phyloP scores from a whole-genome alignment of 2,329 filamentous ascomycete genomes.

The Cryphonectria nitschkei region DNA sequence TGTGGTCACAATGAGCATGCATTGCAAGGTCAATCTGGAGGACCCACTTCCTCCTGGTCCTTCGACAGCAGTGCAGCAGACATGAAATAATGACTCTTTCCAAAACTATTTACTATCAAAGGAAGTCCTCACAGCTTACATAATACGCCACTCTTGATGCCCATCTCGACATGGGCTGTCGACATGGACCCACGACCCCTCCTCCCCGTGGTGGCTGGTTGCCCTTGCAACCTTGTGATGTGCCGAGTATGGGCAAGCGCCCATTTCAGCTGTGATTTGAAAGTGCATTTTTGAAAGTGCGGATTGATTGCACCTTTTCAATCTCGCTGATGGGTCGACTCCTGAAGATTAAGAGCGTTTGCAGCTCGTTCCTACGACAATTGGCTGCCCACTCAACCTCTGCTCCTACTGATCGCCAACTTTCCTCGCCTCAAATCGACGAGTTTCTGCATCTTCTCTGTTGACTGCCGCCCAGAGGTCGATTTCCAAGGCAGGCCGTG shows the following conservation, averaged over 20 bases:
- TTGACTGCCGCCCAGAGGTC: neutral
- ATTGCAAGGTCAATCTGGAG: neutral
- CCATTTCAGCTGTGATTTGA: neutral
- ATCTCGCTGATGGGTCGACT: neutral
- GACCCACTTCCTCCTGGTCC: neutral
- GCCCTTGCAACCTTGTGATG: neutral
- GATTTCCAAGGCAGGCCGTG: neutral
- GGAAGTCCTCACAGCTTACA: neutral
- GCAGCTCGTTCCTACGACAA: neutral
- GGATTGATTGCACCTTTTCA: neutral
- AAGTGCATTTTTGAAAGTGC: neutral
- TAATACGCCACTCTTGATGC: neutral
- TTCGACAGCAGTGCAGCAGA: neutral
- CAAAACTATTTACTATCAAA: neutral
- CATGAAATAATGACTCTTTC: neutral
- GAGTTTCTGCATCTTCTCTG: neutral
- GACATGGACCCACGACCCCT: neutral
- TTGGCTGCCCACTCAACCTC: neutral
- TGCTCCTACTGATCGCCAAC: neutral
- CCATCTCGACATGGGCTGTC: neutral
- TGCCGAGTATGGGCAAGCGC: neutral
- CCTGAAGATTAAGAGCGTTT: neutral
- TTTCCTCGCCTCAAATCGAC: neutral
- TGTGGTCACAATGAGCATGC: neutral
- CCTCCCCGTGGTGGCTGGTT: neutral